Percentiles rank a stretch among this genome's conserved stretches.
These are phyloP conservation scores for Saccharomycopsis capsularis DNA, from an alignment of 805 yeast genomes.

Conservation along the genomic window DNA sequence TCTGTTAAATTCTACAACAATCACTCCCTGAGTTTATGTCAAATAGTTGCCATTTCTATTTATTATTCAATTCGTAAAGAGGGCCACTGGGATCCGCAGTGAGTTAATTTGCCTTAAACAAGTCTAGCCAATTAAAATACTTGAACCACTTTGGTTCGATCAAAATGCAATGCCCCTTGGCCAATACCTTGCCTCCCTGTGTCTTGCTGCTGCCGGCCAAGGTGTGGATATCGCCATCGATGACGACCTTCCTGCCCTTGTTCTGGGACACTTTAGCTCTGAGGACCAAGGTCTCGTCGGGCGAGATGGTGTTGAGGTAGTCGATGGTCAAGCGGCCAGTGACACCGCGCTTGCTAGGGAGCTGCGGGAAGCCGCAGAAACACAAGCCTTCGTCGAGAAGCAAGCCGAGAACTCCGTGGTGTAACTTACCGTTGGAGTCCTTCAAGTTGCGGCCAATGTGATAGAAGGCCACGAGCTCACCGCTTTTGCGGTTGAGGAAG, in stretches of 20 bases:
- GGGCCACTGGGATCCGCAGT: too few species aligned
- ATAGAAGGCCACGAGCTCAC: slow-evolving; percentile 55
- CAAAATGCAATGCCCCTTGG: slow-evolving; percentile 59
- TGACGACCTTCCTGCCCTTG: slow-evolving; percentile 77
- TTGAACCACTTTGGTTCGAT: slow-evolving; percentile 90
- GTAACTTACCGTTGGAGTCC: slow-evolving; percentile 58
- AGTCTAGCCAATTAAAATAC: slow-evolving; percentile 50
- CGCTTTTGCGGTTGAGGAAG: slow-evolving; percentile 43
- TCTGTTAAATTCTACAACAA: too few species aligned
- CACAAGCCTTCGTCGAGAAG: slow-evolving; percentile 76
- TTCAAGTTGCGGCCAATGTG: slow-evolving; percentile 48
- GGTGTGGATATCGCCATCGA: slow-evolving; percentile 58
- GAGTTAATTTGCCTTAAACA: slow-evolving; percentile 28
- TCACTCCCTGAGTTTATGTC: too few species aligned
- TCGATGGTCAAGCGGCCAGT: slow-evolving; percentile 71
- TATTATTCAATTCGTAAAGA: too few species aligned
- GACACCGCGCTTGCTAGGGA: slow-evolving; percentile 82
- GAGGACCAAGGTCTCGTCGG: slow-evolving; percentile 54
- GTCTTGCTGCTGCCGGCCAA: slow-evolving; percentile 26
- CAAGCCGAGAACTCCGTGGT: slow-evolving; percentile 53
- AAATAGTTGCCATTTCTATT: too few species aligned
- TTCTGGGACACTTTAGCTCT: slow-evolving; percentile 56
- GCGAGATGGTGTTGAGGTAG: slow-evolving; percentile 37
- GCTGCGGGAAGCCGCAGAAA: slow-evolving; percentile 71
- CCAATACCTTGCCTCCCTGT: slow-evolving; percentile 34